Base-by-base conservation (phyloP, 257 asterid species). In the Anisodus acutangulus region DNA sequence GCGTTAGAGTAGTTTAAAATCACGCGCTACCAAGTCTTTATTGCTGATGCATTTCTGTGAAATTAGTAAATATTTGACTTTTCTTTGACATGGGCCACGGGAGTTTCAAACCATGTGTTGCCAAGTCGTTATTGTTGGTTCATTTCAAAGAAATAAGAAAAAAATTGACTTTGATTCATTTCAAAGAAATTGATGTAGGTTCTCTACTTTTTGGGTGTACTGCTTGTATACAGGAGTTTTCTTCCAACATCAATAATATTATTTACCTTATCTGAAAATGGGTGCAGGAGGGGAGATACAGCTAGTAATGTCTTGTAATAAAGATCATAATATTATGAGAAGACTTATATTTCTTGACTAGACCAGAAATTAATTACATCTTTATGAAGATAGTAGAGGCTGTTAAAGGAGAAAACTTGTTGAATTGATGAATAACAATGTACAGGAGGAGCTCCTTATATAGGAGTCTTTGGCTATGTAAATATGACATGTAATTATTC, bases 71-170 rank as follows among this genome's bases (percentile, higher is more conserved):
- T 58, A n/a, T 5, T 43, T 71, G 58, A 43, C 39, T 43, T 71
- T 43, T 71, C 57, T n/a, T 71, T 47, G 17, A 45, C 58, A 71
- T 71, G 79, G 45, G 58, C 9, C 55, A 9, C 39, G 10, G 17
- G 2, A 45, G 59, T 72, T 72, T 47, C 5, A 68, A 68, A 68
- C 53, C 51, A 19, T 19, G 80, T 47, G 41, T 72, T 72, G 47
- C 41, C 80, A 19, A 2, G 11, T 19, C 57, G 0, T 72, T 47
- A 19, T 72, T 45, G 37, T 3, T 72, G 39, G 10, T 45, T 45
- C 58, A 45, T 71, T 71, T 71, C 79, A n/a, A 47, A n/a, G 80
- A n/a, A 72, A 71, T 45, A n/a, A 45, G 79, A 9, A 71, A 54
- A 71, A 31, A 71, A 43, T 45, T 71, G 79, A 71, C 79, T n/a